Conservation (phyloP, 495 filamentous ascomycete species). For the Aspergillus ostianus region DNA sequence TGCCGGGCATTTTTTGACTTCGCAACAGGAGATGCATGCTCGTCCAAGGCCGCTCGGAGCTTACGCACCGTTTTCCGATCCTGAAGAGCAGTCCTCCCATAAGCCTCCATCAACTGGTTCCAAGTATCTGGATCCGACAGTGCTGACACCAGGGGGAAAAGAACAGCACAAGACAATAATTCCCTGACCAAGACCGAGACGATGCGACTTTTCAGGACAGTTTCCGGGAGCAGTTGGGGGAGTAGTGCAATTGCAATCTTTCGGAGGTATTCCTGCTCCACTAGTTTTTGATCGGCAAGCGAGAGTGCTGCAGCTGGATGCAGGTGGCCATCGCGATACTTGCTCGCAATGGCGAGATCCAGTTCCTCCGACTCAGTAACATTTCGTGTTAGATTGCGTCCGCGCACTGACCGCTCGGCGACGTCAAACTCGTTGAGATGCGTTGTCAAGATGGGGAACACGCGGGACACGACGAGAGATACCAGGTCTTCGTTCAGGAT, state of each 20-base stretch:
- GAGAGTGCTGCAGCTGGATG: conserved; percentile 85
- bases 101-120: conserved; percentile 93
- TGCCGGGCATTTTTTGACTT: conserved; percentile 59
- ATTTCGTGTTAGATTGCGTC: conserved; percentile 79
- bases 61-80: conserved; percentile 95
- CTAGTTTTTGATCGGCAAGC: conserved; percentile 74
- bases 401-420: conserved; percentile 83
- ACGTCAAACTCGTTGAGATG: conserved; percentile 90
- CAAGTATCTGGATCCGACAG: conserved; percentile 87
- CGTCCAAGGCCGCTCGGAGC: conserved; percentile 87
- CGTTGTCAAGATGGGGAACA: conserved; percentile 86
- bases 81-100: conserved; percentile 82
- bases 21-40: conserved; percentile 85
- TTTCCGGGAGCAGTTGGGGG: conserved; percentile 71
- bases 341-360: conserved; percentile 87
- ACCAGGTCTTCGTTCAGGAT: conserved; percentile 73
- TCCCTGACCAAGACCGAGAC: conserved; percentile 81
- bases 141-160: conserved; percentile 37
- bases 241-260: conserved; percentile 65
- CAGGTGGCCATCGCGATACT: conserved; percentile 84
- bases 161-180: conserved; percentile 60
- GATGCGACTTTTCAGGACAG: conserved; percentile 71
- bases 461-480: conserved; percentile 71
- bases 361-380: conserved; percentile 97
- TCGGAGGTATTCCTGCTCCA: conserved; percentile 85